phyloP scores from a whole-genome alignment of 495 filamentous ascomycete genomes.

The Neurospora sp. region DNA sequence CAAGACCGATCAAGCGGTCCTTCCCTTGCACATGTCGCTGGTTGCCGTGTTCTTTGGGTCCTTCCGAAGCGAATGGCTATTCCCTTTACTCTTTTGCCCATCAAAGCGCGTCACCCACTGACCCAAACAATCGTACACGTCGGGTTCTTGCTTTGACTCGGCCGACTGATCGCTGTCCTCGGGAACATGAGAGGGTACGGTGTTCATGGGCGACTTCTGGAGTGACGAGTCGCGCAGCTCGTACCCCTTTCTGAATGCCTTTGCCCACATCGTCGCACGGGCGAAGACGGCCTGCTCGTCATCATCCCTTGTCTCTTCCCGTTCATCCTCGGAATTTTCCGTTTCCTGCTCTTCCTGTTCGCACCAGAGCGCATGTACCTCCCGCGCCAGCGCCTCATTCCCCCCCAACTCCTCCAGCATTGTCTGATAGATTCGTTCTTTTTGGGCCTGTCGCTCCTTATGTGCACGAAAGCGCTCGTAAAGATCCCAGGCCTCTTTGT shows the following conservation, averaged over 20 bases:
- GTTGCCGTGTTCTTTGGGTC: background rate
- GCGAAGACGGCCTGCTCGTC: background rate
- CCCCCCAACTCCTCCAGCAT: background rate
- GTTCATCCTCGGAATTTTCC: background rate
- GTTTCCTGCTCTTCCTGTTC: background rate
- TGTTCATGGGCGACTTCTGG: background rate
- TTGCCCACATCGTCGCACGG: background rate
- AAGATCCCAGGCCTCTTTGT: background rate
- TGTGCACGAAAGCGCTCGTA: background rate
- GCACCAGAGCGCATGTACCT: background rate
- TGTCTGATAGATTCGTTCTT: background rate
- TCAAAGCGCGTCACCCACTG: background rate
- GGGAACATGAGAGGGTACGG: background rate
- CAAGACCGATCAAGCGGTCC: background rate
- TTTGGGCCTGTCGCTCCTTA: background rate
- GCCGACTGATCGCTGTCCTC: background rate
- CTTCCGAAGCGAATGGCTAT: too few relatives aligned
- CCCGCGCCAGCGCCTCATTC: background rate
- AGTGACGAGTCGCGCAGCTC: background rate
- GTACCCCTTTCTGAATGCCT: background rate
- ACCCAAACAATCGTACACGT: background rate
- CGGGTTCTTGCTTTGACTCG: background rate
- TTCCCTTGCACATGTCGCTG: background rate
- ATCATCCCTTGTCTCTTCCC: background rate
- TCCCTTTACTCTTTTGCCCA: too few relatives aligned